Evolutionary conservation across 495 filamentous ascomycete genomes (phyloP), one percentile per base, ranked within the genome.

Genomic region (Hypoxylon subgilvum): DNA sequence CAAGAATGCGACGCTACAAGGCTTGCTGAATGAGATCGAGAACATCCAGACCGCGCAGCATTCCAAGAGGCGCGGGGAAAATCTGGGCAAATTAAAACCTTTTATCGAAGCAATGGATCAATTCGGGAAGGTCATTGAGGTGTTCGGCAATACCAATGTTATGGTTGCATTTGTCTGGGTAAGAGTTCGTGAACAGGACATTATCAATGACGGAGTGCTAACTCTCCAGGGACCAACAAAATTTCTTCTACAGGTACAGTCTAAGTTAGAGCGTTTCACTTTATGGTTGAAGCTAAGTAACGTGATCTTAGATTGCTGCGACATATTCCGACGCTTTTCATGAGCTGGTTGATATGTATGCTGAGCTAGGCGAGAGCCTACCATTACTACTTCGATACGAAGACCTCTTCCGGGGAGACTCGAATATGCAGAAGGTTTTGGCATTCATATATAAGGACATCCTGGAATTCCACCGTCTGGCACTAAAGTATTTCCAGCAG

Each of bases 311-410:
- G 51, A 28, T 30, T 6, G 27, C 41, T 3, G 34, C 5, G 5
- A 27, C 18, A n/a, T 27, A 18, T 14, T 27, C 28, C 8, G 65
- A 76, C 22, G 68, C 68, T 18, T 71, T 74, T 18, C 68, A 74
- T 39, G 62, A 45, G 12, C 39, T 79, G 3, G 45, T 79, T 3
- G 66, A 73, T 44, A 74, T 76, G n/a, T 76, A 78, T 61, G 46
- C 72, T 40, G 57, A 70, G 16, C 65, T 81, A 52, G 75, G 73
- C 5, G 69, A 78, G 59, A 58, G 62, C 6, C 52, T 80, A 8
- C 71, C 77, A 2, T 41, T 70, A 4, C 54, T 78, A 3, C 14
- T 42, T 30, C 36, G 66, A 44, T 75, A 78, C 54, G 18, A 35
- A 10, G 19, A 54, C 17, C 6, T 18, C 17, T 44, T 44, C 31